Evolutionary conservation across 257 asterid genomes (phyloP), one percentile per base, ranked within the genome.

Genomic region (Plantago ovata): DNA sequence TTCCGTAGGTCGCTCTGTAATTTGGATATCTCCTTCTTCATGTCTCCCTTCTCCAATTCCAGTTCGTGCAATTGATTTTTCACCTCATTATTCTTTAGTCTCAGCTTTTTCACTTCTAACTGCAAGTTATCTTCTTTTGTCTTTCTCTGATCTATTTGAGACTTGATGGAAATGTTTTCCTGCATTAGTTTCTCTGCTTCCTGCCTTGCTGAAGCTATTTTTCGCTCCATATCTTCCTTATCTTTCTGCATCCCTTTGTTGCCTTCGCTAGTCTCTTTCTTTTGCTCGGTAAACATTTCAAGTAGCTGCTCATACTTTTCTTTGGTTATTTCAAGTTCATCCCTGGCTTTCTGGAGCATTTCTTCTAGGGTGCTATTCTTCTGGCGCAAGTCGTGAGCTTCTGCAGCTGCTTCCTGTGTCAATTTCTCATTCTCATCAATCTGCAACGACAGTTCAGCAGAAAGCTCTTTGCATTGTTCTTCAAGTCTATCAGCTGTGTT

Each of bases 371-470:
- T 64, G 69, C 77, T 75, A 52, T 81, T 91, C 66, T 80, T 77
- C 63, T 71, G 66, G 12, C 50, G 78, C 74, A 84, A 73, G 63
- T 81, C 80, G 63, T 72, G 66, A 41, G 82, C 84, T 74, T 86
- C 94, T 61, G 67, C 72, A 54, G 61, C 63, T 18, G 95, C 88
- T 55, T 74, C 59, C 50, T 64, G 69, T 46, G 87, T 79, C 63
- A 81, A 70, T 70, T 77, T 76, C 65, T 81, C 90, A 52, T 74
- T 80, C 74, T 80, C 94, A 62, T 82, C 87, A 13, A 85, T 64
- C 69, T 75, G 79, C 1, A 64, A 24, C 47, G 86, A 71, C 88
- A 80, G 76, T 33, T 92, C 95, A 33, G 79, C 77, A 16, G 86
- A 83, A 54, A 81, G 69, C 73, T 75, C 80, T 71, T 62, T 71